phyloP scores from a whole-genome alignment of 176 grass and related monocot genomes.

The Ensete glaucum region DNA sequence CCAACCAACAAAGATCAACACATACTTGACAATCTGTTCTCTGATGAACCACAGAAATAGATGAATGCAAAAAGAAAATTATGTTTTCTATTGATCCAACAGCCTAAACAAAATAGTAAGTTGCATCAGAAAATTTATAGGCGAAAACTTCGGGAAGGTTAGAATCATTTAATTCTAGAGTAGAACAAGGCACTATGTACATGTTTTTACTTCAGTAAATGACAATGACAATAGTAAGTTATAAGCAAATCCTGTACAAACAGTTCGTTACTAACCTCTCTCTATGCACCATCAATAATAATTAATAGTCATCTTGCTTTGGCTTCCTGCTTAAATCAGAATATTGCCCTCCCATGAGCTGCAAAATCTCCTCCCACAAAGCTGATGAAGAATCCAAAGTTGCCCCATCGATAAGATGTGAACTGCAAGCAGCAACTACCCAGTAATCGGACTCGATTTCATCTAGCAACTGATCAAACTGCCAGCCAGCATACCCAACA shows the following conservation, averaged over 20 bases:
- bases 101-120: too few species aligned
- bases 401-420: conserved; percentile 38
- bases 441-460: conserved; percentile 75
- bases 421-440: conserved; percentile 81
- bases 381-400: conserved; percentile 23
- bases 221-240: too few species aligned
- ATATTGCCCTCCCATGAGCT: conserved; percentile 76
- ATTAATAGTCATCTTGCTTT: conserved; percentile 41
- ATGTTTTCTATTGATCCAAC: too few species aligned
- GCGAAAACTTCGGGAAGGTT: too few species aligned
- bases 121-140: too few species aligned
- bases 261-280: neutral
- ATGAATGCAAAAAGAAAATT: too few species aligned
- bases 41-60: too few species aligned
- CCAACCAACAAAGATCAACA: too few species aligned
- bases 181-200: too few species aligned
- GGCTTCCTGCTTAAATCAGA: conserved; percentile 81
- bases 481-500: conserved; percentile 69
- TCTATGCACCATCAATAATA: neutral
- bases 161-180: too few species aligned
- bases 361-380: conserved; percentile 75
- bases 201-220: too few species aligned
- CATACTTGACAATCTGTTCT: too few species aligned
- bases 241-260: conserved; percentile 2
- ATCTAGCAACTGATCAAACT: conserved; percentile 56